Base-by-base conservation (phyloP, 1,284 basidiomycete genomes). In the Earliella scabrosa region DNA sequence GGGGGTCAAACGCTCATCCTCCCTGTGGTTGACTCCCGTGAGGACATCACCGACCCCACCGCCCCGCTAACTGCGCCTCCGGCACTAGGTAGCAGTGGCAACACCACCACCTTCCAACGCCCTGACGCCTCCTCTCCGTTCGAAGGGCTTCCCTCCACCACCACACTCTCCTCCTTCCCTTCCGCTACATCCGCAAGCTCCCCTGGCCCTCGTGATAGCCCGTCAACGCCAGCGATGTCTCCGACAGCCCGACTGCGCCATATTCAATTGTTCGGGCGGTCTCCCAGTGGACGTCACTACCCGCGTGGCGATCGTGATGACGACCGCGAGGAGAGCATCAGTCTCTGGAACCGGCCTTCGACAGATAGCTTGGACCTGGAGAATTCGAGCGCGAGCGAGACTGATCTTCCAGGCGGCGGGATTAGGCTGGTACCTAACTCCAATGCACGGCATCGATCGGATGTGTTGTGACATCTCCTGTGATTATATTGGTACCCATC, bases 251-350 rank as follows among this genome's bases (percentile, higher is more conserved):
- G 55, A 16, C 49, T 52, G 13, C 64, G 60, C 16, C 56, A 63
- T 31, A 56, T 63, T 52, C 52, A 53, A 16, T 56, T 63, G 29
- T 69, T 70, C 31, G 58, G 54, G 29, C 60, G 60, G 34, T 50
- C 54, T 11, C 56, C 63, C 45, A 68, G 69, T 34, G 61, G 63
- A 24, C 60, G 70, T 27, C 54, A 66, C 26, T 78, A 77, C 52
- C 76, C 75, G 18, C 65, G 63, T 29, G 68, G 67, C 13, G 61
- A 66, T 45, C 55, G 59, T 14, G 64, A 51, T n/a, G 73, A 74
- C 35, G 76, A 78, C 56, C 66, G 58, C 52, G 76, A 77, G 60
- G 75, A 78, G 66, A 77, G 73, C 57, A 56, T 70, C 58, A 73
- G 73, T 41, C 64, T 78, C 29, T 73, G 70, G 66, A 62, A 65